These are phyloP conservation scores for Xylaria venustula DNA, from an alignment of 495 filamentous ascomycete genomes.

Conservation along the genomic window DNA sequence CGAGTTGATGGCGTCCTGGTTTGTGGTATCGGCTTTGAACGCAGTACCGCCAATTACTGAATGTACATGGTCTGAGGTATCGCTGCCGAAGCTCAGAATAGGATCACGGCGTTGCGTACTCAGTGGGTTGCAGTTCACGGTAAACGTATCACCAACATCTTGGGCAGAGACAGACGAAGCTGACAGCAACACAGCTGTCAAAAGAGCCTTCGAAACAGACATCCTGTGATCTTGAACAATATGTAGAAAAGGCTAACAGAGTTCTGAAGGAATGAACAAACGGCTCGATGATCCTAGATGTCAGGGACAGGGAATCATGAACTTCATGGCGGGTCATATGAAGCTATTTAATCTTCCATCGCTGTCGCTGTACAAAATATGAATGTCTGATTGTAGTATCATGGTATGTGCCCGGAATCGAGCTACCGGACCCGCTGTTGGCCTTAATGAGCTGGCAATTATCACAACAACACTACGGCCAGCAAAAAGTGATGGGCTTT, in stretches of 20 bases:
- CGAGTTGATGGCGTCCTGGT: conserved; percentile 7
- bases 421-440: not conserved
- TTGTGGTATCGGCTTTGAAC: conserved; percentile 2
- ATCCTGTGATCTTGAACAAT: not conserved
- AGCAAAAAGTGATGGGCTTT: not conserved
- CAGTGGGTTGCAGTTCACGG: conserved; percentile 11
- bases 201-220: not conserved
- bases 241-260: not conserved
- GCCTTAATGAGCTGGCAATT: not conserved
- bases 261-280: not conserved
- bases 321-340: not conserved
- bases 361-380: not conserved
- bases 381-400: too few species aligned
- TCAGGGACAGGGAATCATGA: not conserved
- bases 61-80: conserved; percentile 12
- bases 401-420: not conserved
- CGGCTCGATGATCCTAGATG: not conserved
- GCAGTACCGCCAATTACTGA: conserved; percentile 9
- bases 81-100: not conserved
- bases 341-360: conserved; percentile 1
- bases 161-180: conserved; percentile 3
- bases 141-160: conserved; percentile 11
- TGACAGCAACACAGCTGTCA: conserved; percentile 5
- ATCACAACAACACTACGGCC: not conserved
- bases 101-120: conserved; percentile 12